These are phyloP conservation scores for Vigna trinervia DNA, from an alignment of 306 rosid species.

Conservation along the genomic window DNA sequence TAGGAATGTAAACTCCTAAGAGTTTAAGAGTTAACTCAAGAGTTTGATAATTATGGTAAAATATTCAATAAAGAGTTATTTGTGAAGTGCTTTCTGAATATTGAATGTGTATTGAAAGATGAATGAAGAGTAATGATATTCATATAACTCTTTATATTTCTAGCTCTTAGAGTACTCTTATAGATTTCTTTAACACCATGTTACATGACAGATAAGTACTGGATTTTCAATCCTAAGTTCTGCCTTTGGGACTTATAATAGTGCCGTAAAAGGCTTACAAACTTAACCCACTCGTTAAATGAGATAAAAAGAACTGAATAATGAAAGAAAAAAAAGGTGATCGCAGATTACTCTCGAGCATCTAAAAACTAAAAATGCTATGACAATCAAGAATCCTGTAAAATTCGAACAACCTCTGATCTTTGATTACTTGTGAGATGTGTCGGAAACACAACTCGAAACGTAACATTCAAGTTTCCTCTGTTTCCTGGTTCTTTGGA, in stretches of 20 bases:
- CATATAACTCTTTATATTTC: too few relatives aligned
- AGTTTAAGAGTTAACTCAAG: too few relatives aligned
- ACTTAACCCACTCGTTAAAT: neutral
- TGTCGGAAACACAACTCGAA: slow-evolving; percentile 71
- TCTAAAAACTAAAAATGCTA: neutral
- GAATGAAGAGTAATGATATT: too few relatives aligned
- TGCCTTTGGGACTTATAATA: neutral
- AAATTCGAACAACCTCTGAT: slow-evolving; percentile 59
- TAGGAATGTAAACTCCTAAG: too few relatives aligned
- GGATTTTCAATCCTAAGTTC: slow-evolving; percentile 4
- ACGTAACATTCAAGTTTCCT: slow-evolving; percentile 68
- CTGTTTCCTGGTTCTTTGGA: slow-evolving; percentile 55
- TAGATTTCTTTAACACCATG: too few relatives aligned
- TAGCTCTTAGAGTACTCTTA: too few relatives aligned
- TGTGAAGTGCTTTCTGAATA: too few relatives aligned
- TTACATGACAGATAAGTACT: too few relatives aligned
- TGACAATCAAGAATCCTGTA: slow-evolving; percentile 50
- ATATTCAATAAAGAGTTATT: too few relatives aligned
- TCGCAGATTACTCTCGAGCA: neutral
- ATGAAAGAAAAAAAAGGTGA: neutral
- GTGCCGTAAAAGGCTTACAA: slow-evolving; percentile 7
- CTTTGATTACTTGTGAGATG: slow-evolving; percentile 61
- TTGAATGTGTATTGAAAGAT: too few relatives aligned
- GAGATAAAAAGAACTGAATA: neutral
- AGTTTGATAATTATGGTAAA: too few relatives aligned